Evolutionary conservation across 805 yeast genomes (phyloP), one percentile per base, ranked within the genome.

Genomic region (Saccharomycopsis malanga): DNA sequence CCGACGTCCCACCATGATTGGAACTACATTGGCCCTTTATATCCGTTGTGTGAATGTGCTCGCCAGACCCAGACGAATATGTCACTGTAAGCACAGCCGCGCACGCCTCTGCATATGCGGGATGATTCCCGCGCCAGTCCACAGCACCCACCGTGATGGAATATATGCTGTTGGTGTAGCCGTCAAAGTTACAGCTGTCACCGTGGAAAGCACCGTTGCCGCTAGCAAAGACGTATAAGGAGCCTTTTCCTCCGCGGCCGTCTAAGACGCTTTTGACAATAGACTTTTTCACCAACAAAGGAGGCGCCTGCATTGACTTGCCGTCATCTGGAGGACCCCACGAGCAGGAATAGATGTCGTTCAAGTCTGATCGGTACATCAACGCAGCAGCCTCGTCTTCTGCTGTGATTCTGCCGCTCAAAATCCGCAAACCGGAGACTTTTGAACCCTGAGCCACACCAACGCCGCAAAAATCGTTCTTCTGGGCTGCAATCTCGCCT

Each of bases 291-390:
- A 91, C 96, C 24, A 91, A 58, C 29, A 68, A 62, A 21, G 86
- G 85, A 0, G 98, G 98, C 3, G 78, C 93, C 44, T 86, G 88
- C 73, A 93, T 77, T 1, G 95, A 76, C 48, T 63, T 71, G 0
- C 98, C 98, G 61, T 91, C 86, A 63, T 93, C 98, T 2, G 87
- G 76, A 2, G 98, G 98, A 5, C 98, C 98, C 98, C 98, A 93
- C 3, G 96, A 87, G 64, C 98, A 93, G 2, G 96, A 86, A 62
- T 88, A 93, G 34, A 93, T 93, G 62, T 93, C 96, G 63, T 93
- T 93, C 23, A 77, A 75, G 52, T 87, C 89, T 53, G 84, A 67
- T 0, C 80, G 89, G 63, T 85, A 83, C 32, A 85, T 72, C 71
- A 93, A 69, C 1, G 98, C 84, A 2, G 84, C 77, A 0, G 98